Base-by-base conservation (phyloP, 768 basidiomycete species). In the Jaapia argillacea region DNA sequence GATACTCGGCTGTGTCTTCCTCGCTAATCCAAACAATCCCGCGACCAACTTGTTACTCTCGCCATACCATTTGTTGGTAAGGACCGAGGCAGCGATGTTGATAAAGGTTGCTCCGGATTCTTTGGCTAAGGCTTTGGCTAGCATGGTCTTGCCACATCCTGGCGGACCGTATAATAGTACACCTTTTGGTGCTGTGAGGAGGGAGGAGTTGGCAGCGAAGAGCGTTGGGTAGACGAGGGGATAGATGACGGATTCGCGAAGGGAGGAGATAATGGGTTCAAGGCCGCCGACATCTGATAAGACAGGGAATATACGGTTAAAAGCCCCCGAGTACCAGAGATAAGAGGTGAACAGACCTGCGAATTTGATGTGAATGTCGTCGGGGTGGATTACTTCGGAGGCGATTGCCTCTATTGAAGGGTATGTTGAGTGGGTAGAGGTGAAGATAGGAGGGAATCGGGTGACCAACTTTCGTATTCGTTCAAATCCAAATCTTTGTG, bases 101-200 rank as follows among this genome's bases (percentile, higher is more conserved):
- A 97, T 94, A 58, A 99, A 99, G 0, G 92, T 94, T 5, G 96
- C 96, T 14, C 90, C 88, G 2, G 86, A 90, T 67, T 99, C 93
- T 59, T 94, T 96, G 10, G 96, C 96, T 5, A 99, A 74, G 2
- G 94, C 94, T 59, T 94, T 94, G 1, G 96, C 96, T n/a, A 99
- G 74, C 91, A 99, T 93, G 1, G 96, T 98, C 69, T 99, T 99
- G 21, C 96, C 96, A 51, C 96, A 99, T 4, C 96, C 94, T 1
- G 96, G 96, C 33, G 93, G 96, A 0, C 96, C 96, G 53, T 88
- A 94, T 16, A 99, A 75, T 14, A 98, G 72, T 6, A 97, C 94
- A 10, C 96, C 96, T 59, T 97, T 97, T 0, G 96, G 96, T 4
- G 96, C 89, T 4, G 79, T 77, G 47, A 96, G 76, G 18, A 98